Base-by-base conservation (phyloP, 2,329 filamentous ascomycete genomes). In the Dactylellina haptotyla region DNA sequence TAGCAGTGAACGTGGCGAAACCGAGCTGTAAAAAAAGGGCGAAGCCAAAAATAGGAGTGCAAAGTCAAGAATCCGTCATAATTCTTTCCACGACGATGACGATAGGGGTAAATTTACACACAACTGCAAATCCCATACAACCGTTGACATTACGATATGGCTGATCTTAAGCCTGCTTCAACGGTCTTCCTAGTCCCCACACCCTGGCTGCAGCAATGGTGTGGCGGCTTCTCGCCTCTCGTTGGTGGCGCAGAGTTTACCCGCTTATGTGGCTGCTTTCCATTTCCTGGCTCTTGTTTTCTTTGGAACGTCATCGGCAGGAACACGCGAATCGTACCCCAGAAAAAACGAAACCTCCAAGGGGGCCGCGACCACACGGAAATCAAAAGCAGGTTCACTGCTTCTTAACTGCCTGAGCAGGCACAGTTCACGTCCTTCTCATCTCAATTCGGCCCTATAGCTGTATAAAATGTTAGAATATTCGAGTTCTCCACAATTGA, bases 281-380 rank as follows among this genome's bases (percentile, higher is more conserved):
- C 23, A 6, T 6, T 50, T 4, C 45, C n/a, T 8, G 14, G n/a
- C n/a, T n/a, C n/a, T n/a, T n/a, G n/a, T n/a, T n/a, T n/a, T n/a
- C n/a, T 9, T 10, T 3, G 10, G 54, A 37, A 58, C 54, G 54
- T 58, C 54, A 58, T 58, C 37, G 34, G 54, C 34, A 58, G 34
- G 54, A 41, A 58, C 20, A 58, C 34, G 23, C 34, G 39, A 58
- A 16, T 9, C 9, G 32, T 14, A 6, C 5, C 9, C 6, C 6
- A 12, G 18, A 46, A 46, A 10, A 18, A 23, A 4, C 10, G n/a
- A 9, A 46, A 46, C n/a, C 8, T 20, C 10, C 12, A 5, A 23
- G 10, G 18, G n/a, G 16, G 4, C 43, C 43, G 43, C 16, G 4
- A 20, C 2, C 43, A 46, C 2, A 18, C 32, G 16, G 23, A 41